Evolutionary conservation across 306 rosid species (phyloP).

Genomic region (Mimosa pudica): DNA sequence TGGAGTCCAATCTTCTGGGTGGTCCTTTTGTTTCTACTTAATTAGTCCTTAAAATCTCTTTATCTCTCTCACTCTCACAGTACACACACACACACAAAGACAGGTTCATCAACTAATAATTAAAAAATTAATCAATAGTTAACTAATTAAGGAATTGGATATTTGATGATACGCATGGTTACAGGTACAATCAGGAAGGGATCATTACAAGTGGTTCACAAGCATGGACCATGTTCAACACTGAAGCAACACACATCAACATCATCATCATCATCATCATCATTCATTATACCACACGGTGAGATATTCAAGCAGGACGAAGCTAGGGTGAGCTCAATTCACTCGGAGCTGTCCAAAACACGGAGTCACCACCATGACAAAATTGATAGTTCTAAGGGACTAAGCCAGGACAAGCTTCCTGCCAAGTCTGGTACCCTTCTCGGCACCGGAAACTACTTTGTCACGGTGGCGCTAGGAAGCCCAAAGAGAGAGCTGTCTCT

Average conservation of each 20-base stretch:
- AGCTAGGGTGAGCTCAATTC: conserved; percentile 49
- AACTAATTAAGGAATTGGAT: background rate
- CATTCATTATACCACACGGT: conserved; percentile 7
- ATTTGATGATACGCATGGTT: background rate
- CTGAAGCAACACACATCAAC: conserved; percentile 22
- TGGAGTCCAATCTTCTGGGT: background rate
- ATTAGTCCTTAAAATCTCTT: background rate
- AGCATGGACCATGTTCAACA: conserved; percentile 61
- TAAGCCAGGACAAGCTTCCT: conserved; percentile 42
- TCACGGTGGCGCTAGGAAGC: conserved; percentile 63
- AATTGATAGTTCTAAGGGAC: background rate
- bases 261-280: background rate
- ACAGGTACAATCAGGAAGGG: conserved; percentile 43
- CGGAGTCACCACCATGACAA: background rate
- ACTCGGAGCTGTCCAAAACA: conserved; percentile 28
- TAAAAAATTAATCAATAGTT: too few relatives aligned
- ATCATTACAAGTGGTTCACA: conserved; percentile 55
- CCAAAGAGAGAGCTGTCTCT: conserved; percentile 58
- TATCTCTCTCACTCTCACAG: background rate
- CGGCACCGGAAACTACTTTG: conserved; percentile 63
- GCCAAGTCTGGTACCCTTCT: conserved; percentile 56
- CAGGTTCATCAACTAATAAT: too few relatives aligned
- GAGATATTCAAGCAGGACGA: conserved; percentile 47
- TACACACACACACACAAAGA: background rate
- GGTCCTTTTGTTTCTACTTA: background rate